Evolutionary conservation across 1,139 yeast species (phyloP).

Genomic region (Komagataea norvegica): DNA sequence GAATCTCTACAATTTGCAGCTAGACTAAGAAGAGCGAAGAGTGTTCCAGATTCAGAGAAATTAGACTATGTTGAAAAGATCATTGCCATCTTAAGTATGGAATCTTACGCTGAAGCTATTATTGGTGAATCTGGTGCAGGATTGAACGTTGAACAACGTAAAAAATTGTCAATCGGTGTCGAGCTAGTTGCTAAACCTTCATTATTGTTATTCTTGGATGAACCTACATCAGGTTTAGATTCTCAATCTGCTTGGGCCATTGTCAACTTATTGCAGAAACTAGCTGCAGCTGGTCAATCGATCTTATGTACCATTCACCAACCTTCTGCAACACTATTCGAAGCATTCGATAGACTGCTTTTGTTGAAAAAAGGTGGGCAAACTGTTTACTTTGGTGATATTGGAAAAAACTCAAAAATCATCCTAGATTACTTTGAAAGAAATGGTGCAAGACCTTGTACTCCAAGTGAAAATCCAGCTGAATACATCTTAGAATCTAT

Average conservation of each 20-base stretch:
- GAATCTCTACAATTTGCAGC: slow-evolving; percentile 69
- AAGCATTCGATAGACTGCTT: slow-evolving; percentile 60
- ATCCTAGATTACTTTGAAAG: slow-evolving; percentile 48
- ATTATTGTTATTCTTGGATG: slow-evolving; percentile 54
- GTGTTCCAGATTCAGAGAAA: slow-evolving; percentile 48
- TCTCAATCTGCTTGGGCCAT: slow-evolving; percentile 70
- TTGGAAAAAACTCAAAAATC: slow-evolving; percentile 45
- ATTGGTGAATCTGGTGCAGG: slow-evolving; percentile 64
- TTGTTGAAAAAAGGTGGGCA: slow-evolving; percentile 63
- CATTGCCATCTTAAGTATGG: slow-evolving; percentile 58
- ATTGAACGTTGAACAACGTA: slow-evolving; percentile 61
- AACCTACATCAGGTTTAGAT: slow-evolving; percentile 84
- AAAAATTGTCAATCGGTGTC: slow-evolving; percentile 72
- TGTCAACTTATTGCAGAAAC: slow-evolving; percentile 50
- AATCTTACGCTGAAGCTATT: slow-evolving; percentile 62
- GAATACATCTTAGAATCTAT: slow-evolving; percentile 57
- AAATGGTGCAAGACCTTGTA: slow-evolving; percentile 40
- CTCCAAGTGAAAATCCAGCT: slow-evolving; percentile 48
- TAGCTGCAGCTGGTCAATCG: slow-evolving; percentile 58
- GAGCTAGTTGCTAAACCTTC: slow-evolving; percentile 80
- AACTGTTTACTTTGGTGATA: slow-evolving; percentile 57
- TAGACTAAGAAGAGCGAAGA: slow-evolving; percentile 54
- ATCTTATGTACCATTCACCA: slow-evolving; percentile 80
- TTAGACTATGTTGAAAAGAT: slow-evolving; percentile 62
- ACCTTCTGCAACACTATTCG: slow-evolving; percentile 65